Evolutionary conservation across 495 filamentous ascomycete species (phyloP).

Genomic region (Cudoniella acicularis): DNA sequence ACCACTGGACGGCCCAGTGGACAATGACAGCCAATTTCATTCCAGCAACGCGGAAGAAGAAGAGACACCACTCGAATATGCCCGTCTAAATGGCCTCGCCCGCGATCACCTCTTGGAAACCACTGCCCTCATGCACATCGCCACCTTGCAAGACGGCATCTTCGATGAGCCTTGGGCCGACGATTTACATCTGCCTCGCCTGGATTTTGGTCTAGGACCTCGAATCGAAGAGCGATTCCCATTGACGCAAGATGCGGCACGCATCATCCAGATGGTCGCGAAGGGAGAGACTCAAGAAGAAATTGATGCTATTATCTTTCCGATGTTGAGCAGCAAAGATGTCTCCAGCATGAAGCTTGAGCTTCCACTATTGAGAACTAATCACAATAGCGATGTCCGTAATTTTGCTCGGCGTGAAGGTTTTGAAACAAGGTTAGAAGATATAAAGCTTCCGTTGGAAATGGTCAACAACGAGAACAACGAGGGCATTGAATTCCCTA

Average conservation of each 20-base stretch:
- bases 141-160: slow-evolving; percentile 3
- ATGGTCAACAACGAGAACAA: slow-evolving; percentile 41
- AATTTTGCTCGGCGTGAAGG: slow-evolving; percentile 31
- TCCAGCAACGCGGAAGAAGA: slow-evolving; percentile 13
- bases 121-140: slow-evolving; percentile 9
- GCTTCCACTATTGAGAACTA: slow-evolving; percentile 43
- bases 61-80: slow-evolving; percentile 34
- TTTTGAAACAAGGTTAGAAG: slow-evolving; percentile 30
- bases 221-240: slow-evolving; percentile 27
- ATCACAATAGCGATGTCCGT: slow-evolving; percentile 43
- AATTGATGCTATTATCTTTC: slow-evolving; percentile 25
- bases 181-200: slow-evolving; percentile 25
- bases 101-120: slow-evolving; percentile 30
- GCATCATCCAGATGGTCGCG: slow-evolving; percentile 12
- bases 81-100: slow-evolving; percentile 35
- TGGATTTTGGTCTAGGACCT: slow-evolving; percentile 21
- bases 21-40: neutral
- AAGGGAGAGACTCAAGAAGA: slow-evolving; percentile 12
- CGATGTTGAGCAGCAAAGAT: slow-evolving; percentile 12
- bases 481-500: slow-evolving; percentile 46
- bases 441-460: slow-evolving; percentile 44
- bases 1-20: neutral
- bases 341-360: slow-evolving; percentile 34
- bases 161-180: slow-evolving; percentile 4
- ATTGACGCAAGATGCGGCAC: slow-evolving; percentile 19